Evolutionary conservation across 73 alveolate species (phyloP), one percentile per base, ranked within the genome.

Genomic region (Effrenium voratum): DNA sequence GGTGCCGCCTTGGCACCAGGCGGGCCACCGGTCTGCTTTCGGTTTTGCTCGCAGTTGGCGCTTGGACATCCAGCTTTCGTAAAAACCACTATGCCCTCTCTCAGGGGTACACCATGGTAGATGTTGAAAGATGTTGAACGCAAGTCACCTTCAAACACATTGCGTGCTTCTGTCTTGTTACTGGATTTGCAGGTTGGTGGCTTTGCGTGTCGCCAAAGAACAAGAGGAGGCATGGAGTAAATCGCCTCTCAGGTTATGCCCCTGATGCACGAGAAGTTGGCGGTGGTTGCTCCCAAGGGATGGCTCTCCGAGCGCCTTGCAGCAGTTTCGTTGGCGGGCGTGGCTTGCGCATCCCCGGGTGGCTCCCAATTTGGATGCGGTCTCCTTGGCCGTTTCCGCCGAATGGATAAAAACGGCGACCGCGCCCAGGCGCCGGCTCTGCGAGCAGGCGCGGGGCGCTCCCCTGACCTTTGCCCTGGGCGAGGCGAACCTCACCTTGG

Each of bases 261-360:
- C 12, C 1, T 28, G 70, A 45, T 88, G 70, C 81, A 44, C 86
- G 24, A 88, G 85, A 88, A 88, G 86, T 73, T 88, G 96, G 73
- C 96, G 43, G 96, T 88, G 57, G 44, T 49, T 2, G 96, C 96
- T 2, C 85, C 86, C 15, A 88, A 88, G 50, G 82, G 96, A 30
- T 88, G 96, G 96, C 60, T 88, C 46, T 88, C 96, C 28, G 96
- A 88, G 96, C 19, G 50, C 59, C 72, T 85, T 44, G 81, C 30
- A n/a, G 47, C 92, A 38, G 43, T 36, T 15, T 16, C 24, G 81
- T 70, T 70, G 38, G 43, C 24, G 81, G 46, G 1, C 6, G 68
- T 55, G 30, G 30, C 12, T 55, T 55, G 68, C 22, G 22, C 12
- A 55, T 55, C 68, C 68, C n/a, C 22, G 68, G 81, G 24, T n/a